Percentiles rank a stretch among this genome's conserved stretches.
Conservation (phyloP, 192 early-diverging fungal genomes). For the Oehlia diaphana region DNA sequence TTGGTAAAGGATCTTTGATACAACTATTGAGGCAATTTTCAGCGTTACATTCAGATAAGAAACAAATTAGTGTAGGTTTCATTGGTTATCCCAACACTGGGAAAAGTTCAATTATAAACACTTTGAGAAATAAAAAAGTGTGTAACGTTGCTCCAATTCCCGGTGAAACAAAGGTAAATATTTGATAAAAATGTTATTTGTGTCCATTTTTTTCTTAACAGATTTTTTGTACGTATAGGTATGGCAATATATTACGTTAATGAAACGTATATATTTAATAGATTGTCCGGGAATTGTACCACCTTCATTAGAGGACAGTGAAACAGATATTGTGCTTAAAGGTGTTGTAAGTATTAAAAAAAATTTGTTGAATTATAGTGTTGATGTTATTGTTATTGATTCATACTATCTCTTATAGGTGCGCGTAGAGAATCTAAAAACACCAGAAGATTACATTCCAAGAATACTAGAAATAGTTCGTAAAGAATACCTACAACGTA, state of each 20-base stretch:
- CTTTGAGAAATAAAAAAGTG: constrained; percentile 91
- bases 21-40: constrained; percentile 98
- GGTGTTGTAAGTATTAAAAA: constrained; percentile 67
- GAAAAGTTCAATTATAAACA: constrained; percentile 98
- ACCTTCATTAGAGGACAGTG: constrained; percentile 81
- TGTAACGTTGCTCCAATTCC: constrained; percentile 98
- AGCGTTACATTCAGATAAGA: constrained; percentile 92
- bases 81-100: constrained; percentile 99
- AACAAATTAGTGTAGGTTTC: constrained; percentile 98
- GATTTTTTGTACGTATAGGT: constrained; percentile 39
- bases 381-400: neutral
- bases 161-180: constrained; percentile 80
- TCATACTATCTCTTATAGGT: constrained; percentile 5
- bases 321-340: constrained; percentile 95
- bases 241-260: constrained; percentile 99
- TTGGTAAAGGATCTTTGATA: constrained; percentile 97
- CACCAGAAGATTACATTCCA: constrained; percentile 89
- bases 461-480: constrained; percentile 80
- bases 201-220: neutral
- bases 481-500: constrained; percentile 87
- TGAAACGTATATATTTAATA: constrained; percentile 97
- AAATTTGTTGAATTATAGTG: neutral
- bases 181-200: neutral
- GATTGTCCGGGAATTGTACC: constrained; percentile 99
- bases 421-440: constrained; percentile 86